These are phyloP conservation scores for Arabis hirsuta DNA, from an alignment of 345 rosid species.

Conservation along the genomic window DNA sequence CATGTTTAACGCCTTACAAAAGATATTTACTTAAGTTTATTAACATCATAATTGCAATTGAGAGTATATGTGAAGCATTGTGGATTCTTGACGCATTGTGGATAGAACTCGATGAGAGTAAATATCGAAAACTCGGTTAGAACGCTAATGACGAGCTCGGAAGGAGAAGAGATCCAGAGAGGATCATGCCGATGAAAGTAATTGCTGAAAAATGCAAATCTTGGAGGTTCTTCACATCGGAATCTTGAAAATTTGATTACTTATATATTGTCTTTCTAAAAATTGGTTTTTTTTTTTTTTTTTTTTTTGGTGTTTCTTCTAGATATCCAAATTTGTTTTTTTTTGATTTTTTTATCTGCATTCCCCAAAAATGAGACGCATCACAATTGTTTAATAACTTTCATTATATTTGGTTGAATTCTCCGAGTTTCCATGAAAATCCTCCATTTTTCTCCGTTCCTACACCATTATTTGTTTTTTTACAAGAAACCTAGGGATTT, in stretches of 20 bases:
- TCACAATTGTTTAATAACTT: neutral
- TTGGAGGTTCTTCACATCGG: slow-evolving; percentile 38
- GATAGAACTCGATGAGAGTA: slow-evolving; percentile 42
- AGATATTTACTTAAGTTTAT: no score
- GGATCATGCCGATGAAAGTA: slow-evolving; percentile 35
- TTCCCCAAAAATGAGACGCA: slow-evolving; percentile 9
- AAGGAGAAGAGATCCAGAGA: slow-evolving; percentile 43
- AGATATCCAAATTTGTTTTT: neutral
- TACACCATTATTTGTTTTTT: no score
- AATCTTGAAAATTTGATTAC: slow-evolving; percentile 31
- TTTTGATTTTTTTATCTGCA: neutral
- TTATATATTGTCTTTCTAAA: slow-evolving; percentile 21
- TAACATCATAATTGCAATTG: no score
- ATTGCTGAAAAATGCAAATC: slow-evolving; percentile 30
- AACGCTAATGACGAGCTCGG: slow-evolving; percentile 25
- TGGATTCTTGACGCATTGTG: slow-evolving; percentile 47
- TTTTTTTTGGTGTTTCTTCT: neutral
- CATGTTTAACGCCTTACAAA: no score
- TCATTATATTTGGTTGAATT: neutral
- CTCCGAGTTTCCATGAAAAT: no score
- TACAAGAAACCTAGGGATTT: no score
- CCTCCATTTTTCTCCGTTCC: no score
- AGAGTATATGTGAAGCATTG: no score
- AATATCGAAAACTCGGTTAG: slow-evolving; percentile 35
- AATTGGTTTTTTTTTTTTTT: no score